phyloP scores from a whole-genome alignment of 2,329 filamentous ascomycete species.

The Ceratocystis ficicola region DNA sequence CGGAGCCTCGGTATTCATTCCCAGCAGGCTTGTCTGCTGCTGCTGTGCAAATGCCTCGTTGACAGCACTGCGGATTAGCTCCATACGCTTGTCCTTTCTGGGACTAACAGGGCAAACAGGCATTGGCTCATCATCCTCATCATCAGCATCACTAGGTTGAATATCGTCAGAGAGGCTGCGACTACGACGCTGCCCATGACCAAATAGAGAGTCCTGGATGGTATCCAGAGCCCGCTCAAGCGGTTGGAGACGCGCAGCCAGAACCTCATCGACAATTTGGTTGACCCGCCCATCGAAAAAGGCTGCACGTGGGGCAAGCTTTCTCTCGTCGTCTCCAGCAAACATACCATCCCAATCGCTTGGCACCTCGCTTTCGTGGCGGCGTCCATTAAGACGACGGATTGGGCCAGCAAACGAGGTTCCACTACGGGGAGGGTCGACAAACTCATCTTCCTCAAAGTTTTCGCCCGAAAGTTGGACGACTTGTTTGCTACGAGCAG shows the following conservation, averaged over 20 bases:
- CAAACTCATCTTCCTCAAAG: slow-evolving; percentile 47
- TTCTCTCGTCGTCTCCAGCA: slow-evolving; percentile 69
- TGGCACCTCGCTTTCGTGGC: slow-evolving; percentile 39
- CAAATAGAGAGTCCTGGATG: slow-evolving; percentile 59
- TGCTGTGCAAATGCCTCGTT: slow-evolving; percentile 56
- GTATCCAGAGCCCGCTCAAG: slow-evolving; percentile 65
- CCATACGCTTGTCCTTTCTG: slow-evolving; percentile 62
- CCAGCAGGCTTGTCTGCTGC: slow-evolving; percentile 34
- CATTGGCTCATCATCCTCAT: slow-evolving; percentile 67
- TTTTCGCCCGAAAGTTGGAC: slow-evolving; percentile 32
- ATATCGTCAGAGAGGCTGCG: slow-evolving; percentile 58
- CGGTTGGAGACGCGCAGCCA: slow-evolving; percentile 66
- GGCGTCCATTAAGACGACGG: slow-evolving; percentile 44
- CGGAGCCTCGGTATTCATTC: slow-evolving; percentile 35
- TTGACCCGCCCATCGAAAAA: slow-evolving; percentile 92
- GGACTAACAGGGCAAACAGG: slow-evolving; percentile 63
- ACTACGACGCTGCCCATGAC: slow-evolving; percentile 46
- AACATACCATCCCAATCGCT: slow-evolving; percentile 92
- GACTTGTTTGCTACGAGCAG: slow-evolving; percentile 44
- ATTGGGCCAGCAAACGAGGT: slow-evolving; percentile 43
- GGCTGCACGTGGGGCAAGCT: slow-evolving; percentile 64
- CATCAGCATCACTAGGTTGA: slow-evolving; percentile 81
- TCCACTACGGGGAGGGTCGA: slow-evolving; percentile 51
- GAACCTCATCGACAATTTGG: slow-evolving; percentile 63
- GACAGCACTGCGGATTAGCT: slow-evolving; percentile 65